Base-by-base conservation (phyloP, 75 land plant genomes). In the Sequoiadendron giganteum region DNA sequence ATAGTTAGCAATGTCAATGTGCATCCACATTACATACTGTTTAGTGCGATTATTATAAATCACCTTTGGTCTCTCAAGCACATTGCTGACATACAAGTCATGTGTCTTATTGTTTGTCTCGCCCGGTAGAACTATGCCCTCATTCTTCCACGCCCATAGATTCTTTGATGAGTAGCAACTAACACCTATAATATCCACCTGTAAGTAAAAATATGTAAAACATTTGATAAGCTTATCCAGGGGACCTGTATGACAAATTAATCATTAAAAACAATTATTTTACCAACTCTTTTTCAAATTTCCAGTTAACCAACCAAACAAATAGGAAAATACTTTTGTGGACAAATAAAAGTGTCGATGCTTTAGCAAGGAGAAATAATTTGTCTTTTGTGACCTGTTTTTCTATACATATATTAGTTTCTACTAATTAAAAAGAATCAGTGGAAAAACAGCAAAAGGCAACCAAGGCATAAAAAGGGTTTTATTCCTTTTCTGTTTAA, bases 21-120 rank as follows among this genome's bases (percentile, higher is more conserved):
- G 99, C 99, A 98, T 96, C 99, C 99, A 98, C 99, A 98, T 98
- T 47, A 98, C 94, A 87, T 97, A 98, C 39, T 94, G 91, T 54
- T 91, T 90, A 10, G 96, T 97, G 43, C 88, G 91, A 8, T 91
- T 93, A 76, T 98, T 98, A 90, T 92, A 97, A 48, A 97, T 91
- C 21, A 98, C 99, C 85, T 98, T 98, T 21, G 99, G 99, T 86
- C 99, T 93, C 94, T 98, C 99, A 28, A 97, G 94, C 34, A 98
- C 99, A 89, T 98, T 97, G 36, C 85, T 88, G 55, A 89, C 91
- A 90, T 98, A 86, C 11, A 98, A 92, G 90, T 98, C 99, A 92
- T 96, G 96, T 32, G 93, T 91, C 84, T 89, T 92, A 86, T 97
- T 93, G 32, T 45, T 85, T 88, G 92, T 95, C 87, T 98, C 99